A percentile compares a stretch with the other conserved stretches of the same genome.
phyloP scores from a whole-genome alignment of 768 basidiomycete genomes.

The Pisolithus marmoratus region DNA sequence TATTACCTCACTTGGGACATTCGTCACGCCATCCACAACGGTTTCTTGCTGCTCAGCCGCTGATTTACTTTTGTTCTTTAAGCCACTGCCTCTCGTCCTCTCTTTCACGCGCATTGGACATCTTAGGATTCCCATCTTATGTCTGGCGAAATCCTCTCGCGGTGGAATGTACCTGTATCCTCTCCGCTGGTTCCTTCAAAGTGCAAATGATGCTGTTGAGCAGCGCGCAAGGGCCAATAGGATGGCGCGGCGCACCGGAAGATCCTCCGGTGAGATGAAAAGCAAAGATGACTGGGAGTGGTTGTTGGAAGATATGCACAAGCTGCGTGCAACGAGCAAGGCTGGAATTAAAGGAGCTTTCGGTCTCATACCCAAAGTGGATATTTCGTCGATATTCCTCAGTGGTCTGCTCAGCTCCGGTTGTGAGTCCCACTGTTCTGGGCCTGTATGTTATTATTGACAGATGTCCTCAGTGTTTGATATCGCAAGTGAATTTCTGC shows the following conservation, averaged over 20 bases:
- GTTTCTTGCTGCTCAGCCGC: constrained; percentile 51
- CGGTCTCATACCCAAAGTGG: constrained; percentile 62
- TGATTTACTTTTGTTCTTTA: constrained; percentile 79
- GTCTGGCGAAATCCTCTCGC: constrained; percentile 83
- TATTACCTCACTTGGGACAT: constrained; percentile 70
- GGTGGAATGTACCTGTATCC: constrained; percentile 84
- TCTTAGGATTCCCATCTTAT: constrained; percentile 92
- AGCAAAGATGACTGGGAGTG: constrained; percentile 79
- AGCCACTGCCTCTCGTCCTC: constrained; percentile 67
- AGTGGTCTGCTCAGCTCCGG: constrained; percentile 81
- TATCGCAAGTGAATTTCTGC: constrained; percentile 60
- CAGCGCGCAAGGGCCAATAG: constrained; percentile 84
- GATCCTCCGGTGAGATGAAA: constrained; percentile 44
- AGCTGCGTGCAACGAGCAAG: constrained; percentile 62
- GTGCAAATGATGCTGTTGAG: constrained; percentile 53
- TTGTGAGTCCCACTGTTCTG: constrained; percentile 51
- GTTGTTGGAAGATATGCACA: constrained; percentile 87
- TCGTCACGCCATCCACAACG: constrained; percentile 68
- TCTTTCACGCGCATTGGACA: constrained; percentile 80
- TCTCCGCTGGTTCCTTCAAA: constrained; percentile 87
- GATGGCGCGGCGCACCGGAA: constrained; percentile 71
- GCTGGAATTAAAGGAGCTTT: constrained; percentile 70
- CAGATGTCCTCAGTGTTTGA: constrained; percentile 46
- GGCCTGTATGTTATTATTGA: constrained; percentile 4
- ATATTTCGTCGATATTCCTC: constrained; percentile 80